Evolutionary conservation across 2,329 filamentous ascomycete genomes (phyloP).

Genomic region (Exserohilum rostratum): DNA sequence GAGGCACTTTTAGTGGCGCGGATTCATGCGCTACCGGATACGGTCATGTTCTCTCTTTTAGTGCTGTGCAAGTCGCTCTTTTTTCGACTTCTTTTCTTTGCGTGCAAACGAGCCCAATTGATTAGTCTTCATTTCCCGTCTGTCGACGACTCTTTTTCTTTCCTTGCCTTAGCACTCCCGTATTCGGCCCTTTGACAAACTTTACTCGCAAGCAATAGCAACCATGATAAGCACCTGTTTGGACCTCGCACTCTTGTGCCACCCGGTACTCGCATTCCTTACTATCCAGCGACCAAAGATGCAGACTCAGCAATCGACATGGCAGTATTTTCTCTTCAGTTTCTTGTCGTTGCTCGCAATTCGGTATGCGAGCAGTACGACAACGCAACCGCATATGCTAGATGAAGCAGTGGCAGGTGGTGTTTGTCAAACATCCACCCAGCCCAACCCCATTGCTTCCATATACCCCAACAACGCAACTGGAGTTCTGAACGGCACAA

Average conservation of each 20-base stretch:
- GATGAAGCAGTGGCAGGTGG: background rate
- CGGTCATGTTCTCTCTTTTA: background rate
- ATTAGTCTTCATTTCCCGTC: constrained; percentile 3
- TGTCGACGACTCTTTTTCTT: constrained; percentile 8
- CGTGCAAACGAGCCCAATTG: no score
- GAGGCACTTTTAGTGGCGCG: constrained; percentile 29
- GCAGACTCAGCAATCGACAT: constrained; percentile 25
- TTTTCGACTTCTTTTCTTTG: no score
- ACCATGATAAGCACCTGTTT: constrained; percentile 36
- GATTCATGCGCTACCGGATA: constrained; percentile 28
- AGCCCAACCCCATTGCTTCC: constrained; percentile 58
- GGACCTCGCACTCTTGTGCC: constrained; percentile 41
- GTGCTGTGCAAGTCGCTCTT: no score
- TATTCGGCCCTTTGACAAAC: constrained; percentile 3
- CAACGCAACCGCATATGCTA: constrained; percentile 8
- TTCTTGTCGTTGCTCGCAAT: constrained; percentile 35
- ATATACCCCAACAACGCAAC: constrained; percentile 57
- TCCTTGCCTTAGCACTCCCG: background rate
- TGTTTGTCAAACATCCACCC: constrained; percentile 36
- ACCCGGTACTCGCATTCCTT: constrained; percentile 39
- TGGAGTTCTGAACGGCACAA: constrained; percentile 61
- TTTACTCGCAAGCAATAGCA: no score
- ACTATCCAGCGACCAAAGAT: constrained; percentile 35
- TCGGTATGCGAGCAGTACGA: constrained; percentile 31
- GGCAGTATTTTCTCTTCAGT: constrained; percentile 37